A percentile compares a stretch with the other conserved stretches of the same genome.
Evolutionary conservation across 2,329 filamentous ascomycete genomes (phyloP).

Genomic region (Stylonectria norvegica): DNA sequence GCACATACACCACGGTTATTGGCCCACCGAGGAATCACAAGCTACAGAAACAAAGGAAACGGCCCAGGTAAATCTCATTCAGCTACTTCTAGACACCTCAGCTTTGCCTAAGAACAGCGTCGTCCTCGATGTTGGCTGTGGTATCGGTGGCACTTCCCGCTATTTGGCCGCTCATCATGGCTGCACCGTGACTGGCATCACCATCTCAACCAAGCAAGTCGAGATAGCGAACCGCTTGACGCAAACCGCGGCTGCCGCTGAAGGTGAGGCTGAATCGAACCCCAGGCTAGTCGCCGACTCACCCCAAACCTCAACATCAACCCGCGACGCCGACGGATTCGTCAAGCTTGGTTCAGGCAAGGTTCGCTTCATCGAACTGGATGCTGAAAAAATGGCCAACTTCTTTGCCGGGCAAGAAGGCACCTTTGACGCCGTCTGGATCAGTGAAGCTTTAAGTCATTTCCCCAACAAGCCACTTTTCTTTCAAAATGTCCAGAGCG

Average conservation of each 20-base stretch:
- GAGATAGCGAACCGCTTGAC: constrained; percentile 54
- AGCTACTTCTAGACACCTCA: constrained; percentile 45
- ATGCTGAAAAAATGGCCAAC: constrained; percentile 58
- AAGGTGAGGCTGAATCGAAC: constrained; percentile 24
- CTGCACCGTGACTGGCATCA: constrained; percentile 56
- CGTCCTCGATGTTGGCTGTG: constrained; percentile 59
- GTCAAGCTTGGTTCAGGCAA: constrained; percentile 40
- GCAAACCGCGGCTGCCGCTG: constrained; percentile 15
- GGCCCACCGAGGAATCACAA: constrained; percentile 44
- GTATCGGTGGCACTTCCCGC: constrained; percentile 57
- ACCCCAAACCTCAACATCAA: too few relatives aligned
- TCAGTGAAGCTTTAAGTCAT: constrained; percentile 59
- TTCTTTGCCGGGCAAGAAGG: constrained; percentile 40
- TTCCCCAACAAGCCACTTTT: constrained; percentile 58
- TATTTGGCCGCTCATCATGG: constrained; percentile 50
- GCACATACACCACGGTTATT: constrained; percentile 63
- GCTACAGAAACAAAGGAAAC: constrained; percentile 53
- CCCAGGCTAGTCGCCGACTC: constrained; percentile 1
- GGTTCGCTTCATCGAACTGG: constrained; percentile 55
- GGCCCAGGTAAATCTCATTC: constrained; percentile 56
- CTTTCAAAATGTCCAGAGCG: constrained; percentile 48
- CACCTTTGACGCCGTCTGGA: constrained; percentile 57
- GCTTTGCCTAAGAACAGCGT: constrained; percentile 21
- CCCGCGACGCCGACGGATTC: constrained; percentile 32
- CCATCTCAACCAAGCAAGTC: constrained; percentile 57